These are phyloP conservation scores for Micractinium conductrix DNA, from an alignment of 139 green algal species.

Conservation along the genomic window DNA sequence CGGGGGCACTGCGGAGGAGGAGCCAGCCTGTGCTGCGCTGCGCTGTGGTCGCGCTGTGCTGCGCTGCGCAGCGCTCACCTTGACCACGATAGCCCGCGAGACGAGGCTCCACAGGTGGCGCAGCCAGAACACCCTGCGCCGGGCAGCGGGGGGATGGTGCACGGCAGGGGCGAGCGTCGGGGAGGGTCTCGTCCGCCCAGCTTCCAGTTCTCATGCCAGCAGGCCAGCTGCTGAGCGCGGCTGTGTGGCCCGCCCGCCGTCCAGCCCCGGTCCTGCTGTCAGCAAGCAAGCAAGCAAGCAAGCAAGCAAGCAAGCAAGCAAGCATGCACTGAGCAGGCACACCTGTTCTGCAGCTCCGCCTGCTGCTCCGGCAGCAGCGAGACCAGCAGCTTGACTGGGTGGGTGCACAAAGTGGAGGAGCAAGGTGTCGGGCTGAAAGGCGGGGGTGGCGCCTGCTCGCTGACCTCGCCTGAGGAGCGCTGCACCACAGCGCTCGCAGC, in stretches of 20 bases:
- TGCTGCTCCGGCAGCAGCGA: neutral
- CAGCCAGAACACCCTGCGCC: neutral
- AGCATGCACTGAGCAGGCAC: neutral
- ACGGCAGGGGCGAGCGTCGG: no score
- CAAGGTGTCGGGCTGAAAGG: no score
- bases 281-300: no score
- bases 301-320: neutral
- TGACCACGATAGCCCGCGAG: neutral
- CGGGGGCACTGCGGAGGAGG: no score
- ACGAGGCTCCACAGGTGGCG: slow-evolving; percentile 15
- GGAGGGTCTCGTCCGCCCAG: no score
- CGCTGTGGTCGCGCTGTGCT: no score
- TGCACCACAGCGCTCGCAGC: neutral
- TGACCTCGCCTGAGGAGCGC: neutral
- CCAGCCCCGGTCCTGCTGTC: no score
- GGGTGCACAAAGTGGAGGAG: neutral
- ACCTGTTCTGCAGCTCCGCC: neutral
- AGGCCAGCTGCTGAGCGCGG: no score
- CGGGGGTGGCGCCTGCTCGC: no score
- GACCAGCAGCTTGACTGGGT: slow-evolving; percentile 23
- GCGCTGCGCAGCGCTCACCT: neutral
- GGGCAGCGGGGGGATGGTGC: no score
- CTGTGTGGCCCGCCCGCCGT: no score
- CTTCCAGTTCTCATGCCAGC: no score
- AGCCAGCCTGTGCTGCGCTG: neutral